Percentiles rank a stretch among this genome's conserved stretches.
phyloP scores from a whole-genome alignment of 208 protist species.

The Leptomonas pyrrhocoris region DNA sequence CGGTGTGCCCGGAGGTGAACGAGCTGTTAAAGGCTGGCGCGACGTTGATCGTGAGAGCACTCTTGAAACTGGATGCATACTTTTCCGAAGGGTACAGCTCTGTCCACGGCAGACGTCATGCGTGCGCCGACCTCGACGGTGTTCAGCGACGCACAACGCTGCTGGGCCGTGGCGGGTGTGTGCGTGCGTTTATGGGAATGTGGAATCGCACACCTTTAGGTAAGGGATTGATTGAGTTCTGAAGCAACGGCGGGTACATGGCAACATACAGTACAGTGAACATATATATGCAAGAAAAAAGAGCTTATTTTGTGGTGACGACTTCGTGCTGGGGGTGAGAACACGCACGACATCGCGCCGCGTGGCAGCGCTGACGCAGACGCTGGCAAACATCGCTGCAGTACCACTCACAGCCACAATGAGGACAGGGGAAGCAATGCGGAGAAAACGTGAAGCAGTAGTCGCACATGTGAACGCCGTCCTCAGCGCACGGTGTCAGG shows the following conservation, averaged over 20 bases:
- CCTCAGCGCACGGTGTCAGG: neutral
- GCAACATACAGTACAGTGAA: neutral
- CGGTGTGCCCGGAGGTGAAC: too few relatives aligned
- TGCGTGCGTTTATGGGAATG: too few relatives aligned
- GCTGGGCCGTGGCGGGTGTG: too few relatives aligned
- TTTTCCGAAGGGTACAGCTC: too few relatives aligned
- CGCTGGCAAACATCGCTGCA: conserved; percentile 63
- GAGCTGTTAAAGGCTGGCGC: too few relatives aligned
- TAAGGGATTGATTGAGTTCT: neutral
- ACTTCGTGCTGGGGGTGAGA: neutral
- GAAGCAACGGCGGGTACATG: conserved; percentile 1
- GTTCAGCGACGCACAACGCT: too few relatives aligned
- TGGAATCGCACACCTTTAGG: too few relatives aligned
- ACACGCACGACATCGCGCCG: conserved; percentile 35
- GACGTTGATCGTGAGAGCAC: too few relatives aligned
- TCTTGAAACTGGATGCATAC: too few relatives aligned
- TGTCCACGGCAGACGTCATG: too few relatives aligned
- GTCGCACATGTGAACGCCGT: conserved; percentile 51
- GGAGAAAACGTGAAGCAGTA: conserved; percentile 52
- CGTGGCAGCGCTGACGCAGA: conserved; percentile 50
- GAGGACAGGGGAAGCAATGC: conserved; percentile 49
- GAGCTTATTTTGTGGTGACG: neutral
- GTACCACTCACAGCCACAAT: conserved; percentile 73
- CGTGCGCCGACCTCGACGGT: too few relatives aligned
- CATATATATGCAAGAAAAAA: neutral